A percentile compares a stretch with the other conserved stretches of the same genome.
These are phyloP conservation scores for Venturiaceae sp. DNA, from an alignment of 2,329 filamentous ascomycete species.

Conservation along the genomic window DNA sequence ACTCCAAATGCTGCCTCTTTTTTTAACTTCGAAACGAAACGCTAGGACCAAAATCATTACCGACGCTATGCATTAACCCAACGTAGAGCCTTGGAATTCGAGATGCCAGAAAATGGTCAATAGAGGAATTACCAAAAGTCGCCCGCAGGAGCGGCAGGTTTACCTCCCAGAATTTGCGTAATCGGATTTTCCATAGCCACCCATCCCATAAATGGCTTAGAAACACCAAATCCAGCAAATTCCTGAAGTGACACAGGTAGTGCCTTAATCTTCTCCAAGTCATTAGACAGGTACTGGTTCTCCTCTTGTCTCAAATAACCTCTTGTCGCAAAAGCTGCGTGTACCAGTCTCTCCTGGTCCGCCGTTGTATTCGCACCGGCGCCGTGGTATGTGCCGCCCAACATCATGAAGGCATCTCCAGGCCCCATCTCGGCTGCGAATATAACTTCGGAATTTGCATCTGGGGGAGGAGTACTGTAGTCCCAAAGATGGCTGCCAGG, in stretches of 20 bases:
- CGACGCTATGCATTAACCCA: too few relatives aligned
- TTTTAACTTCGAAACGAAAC: too few relatives aligned
- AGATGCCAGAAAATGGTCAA: too few relatives aligned
- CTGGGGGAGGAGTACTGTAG: conserved; percentile 4
- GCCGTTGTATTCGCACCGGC: conserved; percentile 22
- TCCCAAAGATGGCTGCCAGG: conserved; percentile 28
- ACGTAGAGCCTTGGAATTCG: too few relatives aligned
- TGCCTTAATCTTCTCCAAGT: conserved; percentile 15
- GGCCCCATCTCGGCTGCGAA: conserved; percentile 20
- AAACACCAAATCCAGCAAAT: conserved; percentile 15
- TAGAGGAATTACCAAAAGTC: background rate
- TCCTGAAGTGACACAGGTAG: conserved; percentile 11
- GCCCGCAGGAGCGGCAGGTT: background rate
- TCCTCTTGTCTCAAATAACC: conserved; percentile 29
- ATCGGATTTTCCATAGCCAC: conserved; percentile 14
- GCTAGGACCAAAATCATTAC: too few relatives aligned
- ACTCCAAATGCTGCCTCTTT: too few relatives aligned
- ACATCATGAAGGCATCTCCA: conserved; percentile 28
- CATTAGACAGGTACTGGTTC: conserved; percentile 26
- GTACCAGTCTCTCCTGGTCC: conserved; percentile 23
- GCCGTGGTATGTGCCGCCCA: conserved; percentile 24
- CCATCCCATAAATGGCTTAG: conserved; percentile 15
- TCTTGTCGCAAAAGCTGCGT: conserved; percentile 22
- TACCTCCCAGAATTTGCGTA: conserved; percentile 1
- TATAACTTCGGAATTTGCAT: background rate